Evolutionary conservation across 2,329 filamentous ascomycete genomes (phyloP).

Genomic region (Rhynchosporium graminicola): DNA sequence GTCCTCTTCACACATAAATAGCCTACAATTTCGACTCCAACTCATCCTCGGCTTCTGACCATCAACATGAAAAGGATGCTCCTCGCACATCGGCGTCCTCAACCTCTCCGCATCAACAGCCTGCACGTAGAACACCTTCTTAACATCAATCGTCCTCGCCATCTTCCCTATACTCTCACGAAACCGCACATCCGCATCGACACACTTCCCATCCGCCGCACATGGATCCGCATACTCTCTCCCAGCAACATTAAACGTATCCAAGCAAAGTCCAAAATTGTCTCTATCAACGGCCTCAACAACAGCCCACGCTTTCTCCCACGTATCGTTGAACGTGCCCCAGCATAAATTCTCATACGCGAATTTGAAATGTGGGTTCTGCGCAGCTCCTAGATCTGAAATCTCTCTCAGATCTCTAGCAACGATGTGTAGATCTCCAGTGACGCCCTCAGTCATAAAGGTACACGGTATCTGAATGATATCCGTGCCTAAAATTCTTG

Average conservation of each 20-base stretch:
- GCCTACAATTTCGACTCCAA: slow-evolving; percentile 75
- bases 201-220: slow-evolving; percentile 38
- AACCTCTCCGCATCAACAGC: slow-evolving; percentile 73
- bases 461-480: slow-evolving; percentile 76
- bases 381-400: slow-evolving; percentile 64
- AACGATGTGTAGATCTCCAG: slow-evolving; percentile 56
- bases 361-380: slow-evolving; percentile 60
- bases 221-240: slow-evolving; percentile 71
- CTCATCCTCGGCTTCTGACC: slow-evolving; percentile 68
- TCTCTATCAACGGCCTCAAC: slow-evolving; percentile 63
- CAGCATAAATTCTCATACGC: slow-evolving; percentile 75
- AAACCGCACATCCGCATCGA: slow-evolving; percentile 46
- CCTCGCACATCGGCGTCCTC: slow-evolving; percentile 53
- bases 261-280: slow-evolving; percentile 77
- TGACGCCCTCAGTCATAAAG: slow-evolving; percentile 47
- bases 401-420: slow-evolving; percentile 62
- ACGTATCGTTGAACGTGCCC: slow-evolving; percentile 69
- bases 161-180: slow-evolving; percentile 39
- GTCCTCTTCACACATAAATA: slow-evolving; percentile 51
- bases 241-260: slow-evolving; percentile 77
- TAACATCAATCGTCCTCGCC: slow-evolving; percentile 31
- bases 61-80: slow-evolving; percentile 59
- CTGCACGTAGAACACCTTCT: slow-evolving; percentile 70
- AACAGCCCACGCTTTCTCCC: slow-evolving; percentile 72
- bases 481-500: slow-evolving; percentile 65